Conservation (phyloP, 2,329 filamentous ascomycete species). For the Venturia aucupariae region DNA sequence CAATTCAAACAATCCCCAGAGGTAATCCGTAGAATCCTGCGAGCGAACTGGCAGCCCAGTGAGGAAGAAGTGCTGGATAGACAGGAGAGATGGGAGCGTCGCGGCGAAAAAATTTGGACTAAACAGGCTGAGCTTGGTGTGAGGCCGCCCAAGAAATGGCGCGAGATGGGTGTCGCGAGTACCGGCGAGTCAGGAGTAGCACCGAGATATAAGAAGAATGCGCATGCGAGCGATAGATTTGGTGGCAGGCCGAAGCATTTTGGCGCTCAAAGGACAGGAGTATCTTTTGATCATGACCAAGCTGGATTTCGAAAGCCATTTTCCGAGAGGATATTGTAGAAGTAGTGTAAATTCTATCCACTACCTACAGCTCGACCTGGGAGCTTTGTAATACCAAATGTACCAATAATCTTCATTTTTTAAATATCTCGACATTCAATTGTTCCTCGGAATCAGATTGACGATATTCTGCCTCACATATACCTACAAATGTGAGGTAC, state of each 20-base stretch:
- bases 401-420: background rate
- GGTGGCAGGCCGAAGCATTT: background rate
- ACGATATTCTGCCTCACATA: no score
- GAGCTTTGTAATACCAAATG: background rate
- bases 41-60: constrained; percentile 61
- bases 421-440: background rate
- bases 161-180: constrained; percentile 35
- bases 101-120: constrained; percentile 40
- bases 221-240: background rate
- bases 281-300: background rate
- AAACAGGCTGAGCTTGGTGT: constrained; percentile 42
- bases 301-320: background rate
- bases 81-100: constrained; percentile 36
- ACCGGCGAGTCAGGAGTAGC: constrained; percentile 20
- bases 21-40: constrained; percentile 77
- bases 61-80: constrained; percentile 37
- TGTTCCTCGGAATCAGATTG: background rate
- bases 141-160: constrained; percentile 46
- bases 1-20: constrained; percentile 85
- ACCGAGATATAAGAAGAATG: constrained; percentile 26
- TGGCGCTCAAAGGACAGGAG: background rate
- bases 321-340: constrained; percentile 13
- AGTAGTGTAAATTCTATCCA: background rate
- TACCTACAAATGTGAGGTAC: no score
- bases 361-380: background rate